A percentile compares a stretch with the other conserved stretches of the same genome.
These are phyloP conservation scores for Globisporangium canariense DNA, from an alignment of 352 stramenopile species.

Conservation along the genomic window DNA sequence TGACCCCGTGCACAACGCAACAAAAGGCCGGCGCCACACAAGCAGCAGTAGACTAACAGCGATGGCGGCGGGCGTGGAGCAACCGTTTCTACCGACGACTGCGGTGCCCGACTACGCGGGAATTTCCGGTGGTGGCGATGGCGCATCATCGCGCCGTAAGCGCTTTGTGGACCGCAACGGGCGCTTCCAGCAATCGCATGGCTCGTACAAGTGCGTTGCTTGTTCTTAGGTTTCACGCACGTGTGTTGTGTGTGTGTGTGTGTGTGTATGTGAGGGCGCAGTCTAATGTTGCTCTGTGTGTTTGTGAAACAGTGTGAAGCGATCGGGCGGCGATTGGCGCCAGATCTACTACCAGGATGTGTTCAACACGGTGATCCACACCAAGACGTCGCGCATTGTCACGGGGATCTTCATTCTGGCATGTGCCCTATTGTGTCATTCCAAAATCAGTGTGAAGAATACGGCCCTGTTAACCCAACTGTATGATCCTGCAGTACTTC, in stretches of 20 bases:
- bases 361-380: slow-evolving; percentile 88
- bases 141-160: slow-evolving; percentile 6
- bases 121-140: neutral
- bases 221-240: too few relatives aligned
- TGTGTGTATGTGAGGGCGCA: neutral
- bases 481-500: slow-evolving; percentile 48
- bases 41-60: neutral
- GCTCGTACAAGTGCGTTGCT: slow-evolving; percentile 58
- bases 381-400: slow-evolving; percentile 75
- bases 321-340: slow-evolving; percentile 74
- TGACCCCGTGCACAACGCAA: neutral
- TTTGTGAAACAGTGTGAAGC: slow-evolving; percentile 31
- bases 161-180: slow-evolving; percentile 66
- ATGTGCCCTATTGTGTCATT: slow-evolving; percentile 4
- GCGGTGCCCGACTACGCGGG: slow-evolving; percentile 9
- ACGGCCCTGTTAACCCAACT: neutral
- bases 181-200: slow-evolving; percentile 67
- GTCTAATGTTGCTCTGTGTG: slow-evolving; percentile 8
- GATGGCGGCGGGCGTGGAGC: slow-evolving; percentile 17
- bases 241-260: neutral
- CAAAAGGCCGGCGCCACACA: neutral
- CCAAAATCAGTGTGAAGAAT: neutral
- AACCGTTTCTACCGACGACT: slow-evolving; percentile 29
- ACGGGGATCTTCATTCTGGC: slow-evolving; percentile 75
- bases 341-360: slow-evolving; percentile 83